These are phyloP conservation scores for Xylaria multiplex DNA, from an alignment of 2,329 filamentous ascomycete genomes.

Conservation along the genomic window DNA sequence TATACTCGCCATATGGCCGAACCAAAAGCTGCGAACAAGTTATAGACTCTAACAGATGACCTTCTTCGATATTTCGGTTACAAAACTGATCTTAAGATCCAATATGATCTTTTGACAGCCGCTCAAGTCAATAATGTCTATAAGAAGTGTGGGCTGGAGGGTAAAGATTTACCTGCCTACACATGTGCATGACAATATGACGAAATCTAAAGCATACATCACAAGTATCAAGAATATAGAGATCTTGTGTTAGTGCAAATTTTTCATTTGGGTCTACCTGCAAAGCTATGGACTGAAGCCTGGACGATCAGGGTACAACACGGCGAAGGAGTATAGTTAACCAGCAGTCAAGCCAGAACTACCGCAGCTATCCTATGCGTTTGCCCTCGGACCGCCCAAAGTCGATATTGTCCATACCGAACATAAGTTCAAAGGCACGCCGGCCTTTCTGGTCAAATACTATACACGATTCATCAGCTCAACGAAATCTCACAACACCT, in stretches of 20 bases:
- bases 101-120: background rate
- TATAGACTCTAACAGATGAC: background rate
- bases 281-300: slow-evolving; percentile 34
- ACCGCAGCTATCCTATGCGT: slow-evolving; percentile 44
- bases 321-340: slow-evolving; percentile 39
- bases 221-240: background rate
- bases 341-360: slow-evolving; percentile 41
- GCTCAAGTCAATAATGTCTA: background rate
- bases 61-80: background rate
- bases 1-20: background rate
- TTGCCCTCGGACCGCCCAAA: slow-evolving; percentile 38
- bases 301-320: slow-evolving; percentile 42
- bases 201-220: background rate
- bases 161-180: background rate
- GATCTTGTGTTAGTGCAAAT: slow-evolving; percentile 1
- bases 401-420: slow-evolving; percentile 26
- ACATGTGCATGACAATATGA: background rate
- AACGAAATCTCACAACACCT: slow-evolving; percentile 18
- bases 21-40: background rate
- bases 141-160: background rate
- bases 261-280: slow-evolving; percentile 24
- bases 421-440: slow-evolving; percentile 29
- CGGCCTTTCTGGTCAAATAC: slow-evolving; percentile 27
- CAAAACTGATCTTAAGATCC: background rate
- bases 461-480: slow-evolving; percentile 28